Evolutionary conservation across 1,284 basidiomycete species (phyloP).

Genomic region (Marasmius tenuissimus): DNA sequence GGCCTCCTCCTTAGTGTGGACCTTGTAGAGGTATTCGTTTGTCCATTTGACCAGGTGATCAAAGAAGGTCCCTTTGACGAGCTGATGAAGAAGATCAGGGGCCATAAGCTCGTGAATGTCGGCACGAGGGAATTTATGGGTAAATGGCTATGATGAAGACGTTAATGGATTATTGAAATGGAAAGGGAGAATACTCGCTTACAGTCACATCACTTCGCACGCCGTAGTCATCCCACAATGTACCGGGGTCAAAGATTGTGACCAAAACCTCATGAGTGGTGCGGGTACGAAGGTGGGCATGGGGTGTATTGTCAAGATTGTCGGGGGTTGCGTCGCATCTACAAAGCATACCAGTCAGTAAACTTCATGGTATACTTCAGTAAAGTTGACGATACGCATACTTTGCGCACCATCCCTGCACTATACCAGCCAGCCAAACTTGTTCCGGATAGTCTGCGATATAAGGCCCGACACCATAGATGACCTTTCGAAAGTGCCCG

Average conservation of each 20-base stretch:
- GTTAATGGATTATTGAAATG: background rate
- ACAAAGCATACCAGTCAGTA: background rate
- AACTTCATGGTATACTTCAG: background rate
- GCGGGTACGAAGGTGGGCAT: background rate
- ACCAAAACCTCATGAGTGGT: background rate
- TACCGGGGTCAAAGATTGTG: constrained; percentile 2
- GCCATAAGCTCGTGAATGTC: constrained; percentile 26
- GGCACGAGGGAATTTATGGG: constrained; percentile 15
- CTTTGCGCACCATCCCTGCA: constrained; percentile 17
- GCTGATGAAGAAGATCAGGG: constrained; percentile 30
- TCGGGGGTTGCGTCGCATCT: constrained; percentile 8
- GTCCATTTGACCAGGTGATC: constrained; percentile 1
- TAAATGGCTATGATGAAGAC: constrained; percentile 4
- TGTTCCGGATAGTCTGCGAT: constrained; percentile 20
- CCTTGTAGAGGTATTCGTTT: background rate
- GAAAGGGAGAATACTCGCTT: background rate
- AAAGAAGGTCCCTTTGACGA: background rate
- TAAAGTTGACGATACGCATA: background rate
- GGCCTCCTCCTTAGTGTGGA: constrained; percentile 13
- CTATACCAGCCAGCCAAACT: constrained; percentile 11
- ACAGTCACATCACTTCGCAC: constrained; percentile 4
- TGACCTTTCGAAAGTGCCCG: constrained; percentile 13
- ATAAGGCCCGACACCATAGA: constrained; percentile 15
- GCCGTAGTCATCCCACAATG: constrained; percentile 6
- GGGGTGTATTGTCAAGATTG: constrained; percentile 2